phyloP scores from a whole-genome alignment of 2,329 filamentous ascomycete species.

The Shiraia sp. region DNA sequence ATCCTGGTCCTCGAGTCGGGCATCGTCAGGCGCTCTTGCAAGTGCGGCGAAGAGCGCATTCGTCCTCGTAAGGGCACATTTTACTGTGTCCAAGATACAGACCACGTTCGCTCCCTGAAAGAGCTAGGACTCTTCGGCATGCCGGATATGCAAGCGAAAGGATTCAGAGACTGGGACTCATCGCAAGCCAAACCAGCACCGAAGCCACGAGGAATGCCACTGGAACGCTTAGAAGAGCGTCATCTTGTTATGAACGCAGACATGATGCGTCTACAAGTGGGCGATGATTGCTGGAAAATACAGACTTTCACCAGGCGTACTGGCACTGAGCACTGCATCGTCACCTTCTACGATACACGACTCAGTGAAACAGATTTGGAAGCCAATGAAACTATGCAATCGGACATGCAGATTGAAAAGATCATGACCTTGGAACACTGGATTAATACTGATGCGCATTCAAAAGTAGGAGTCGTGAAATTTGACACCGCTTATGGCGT shows the following conservation, averaged over 20 bases:
- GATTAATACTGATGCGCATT: background rate
- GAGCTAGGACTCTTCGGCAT: constrained; percentile 1
- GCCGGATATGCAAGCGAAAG: background rate
- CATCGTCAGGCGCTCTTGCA: background rate
- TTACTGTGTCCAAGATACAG: background rate
- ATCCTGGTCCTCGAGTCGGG: background rate
- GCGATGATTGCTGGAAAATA: background rate
- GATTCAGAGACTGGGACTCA: constrained; percentile 1
- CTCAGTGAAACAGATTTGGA: background rate
- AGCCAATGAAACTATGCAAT: background rate
- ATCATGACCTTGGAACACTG: background rate
- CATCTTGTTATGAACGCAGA: too few relatives aligned
- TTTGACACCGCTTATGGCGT: background rate
- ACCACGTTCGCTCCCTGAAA: background rate
- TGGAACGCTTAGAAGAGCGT: too few relatives aligned
- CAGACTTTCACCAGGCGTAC: background rate
- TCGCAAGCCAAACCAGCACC: background rate
- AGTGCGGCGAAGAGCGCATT: constrained; percentile 1
- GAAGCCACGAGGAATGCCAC: too few relatives aligned
- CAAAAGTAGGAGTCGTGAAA: background rate
- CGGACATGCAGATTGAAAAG: background rate
- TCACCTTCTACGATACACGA: background rate
- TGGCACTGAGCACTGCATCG: background rate
- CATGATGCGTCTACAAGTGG: background rate
- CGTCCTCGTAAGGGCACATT: constrained; percentile 1